These are phyloP conservation scores for Rhynchospora tenuis DNA, from an alignment of 176 grass and related monocot genomes.

Conservation along the genomic window DNA sequence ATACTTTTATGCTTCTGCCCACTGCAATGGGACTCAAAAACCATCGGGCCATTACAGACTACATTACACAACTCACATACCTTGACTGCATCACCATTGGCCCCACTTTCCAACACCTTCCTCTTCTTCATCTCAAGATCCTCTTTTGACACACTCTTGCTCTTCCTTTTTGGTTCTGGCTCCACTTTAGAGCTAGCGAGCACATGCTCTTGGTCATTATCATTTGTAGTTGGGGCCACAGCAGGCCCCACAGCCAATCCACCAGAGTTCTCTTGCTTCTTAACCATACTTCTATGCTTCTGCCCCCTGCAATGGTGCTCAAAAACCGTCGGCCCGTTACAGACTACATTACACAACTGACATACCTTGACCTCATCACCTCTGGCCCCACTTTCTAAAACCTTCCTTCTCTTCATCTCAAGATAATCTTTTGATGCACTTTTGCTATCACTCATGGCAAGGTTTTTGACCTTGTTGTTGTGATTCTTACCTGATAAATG, in stretches of 20 bases:
- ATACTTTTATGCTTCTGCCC: conserved; percentile 26
- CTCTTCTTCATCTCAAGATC: conserved; percentile 30
- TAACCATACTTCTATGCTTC: conserved; percentile 25
- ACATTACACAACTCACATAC: conserved; percentile 30
- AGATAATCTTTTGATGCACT: conserved; percentile 23
- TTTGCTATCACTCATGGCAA: not conserved
- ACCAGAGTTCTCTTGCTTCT: conserved; percentile 23
- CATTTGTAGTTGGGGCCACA: not conserved
- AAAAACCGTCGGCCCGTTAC: conserved; percentile 21
- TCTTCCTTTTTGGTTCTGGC: not conserved
- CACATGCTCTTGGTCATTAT: not conserved
- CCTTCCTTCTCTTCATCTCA: conserved; percentile 25
- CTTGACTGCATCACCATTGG: conserved; percentile 2
- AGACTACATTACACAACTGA: conserved; percentile 31
- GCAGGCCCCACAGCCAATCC: not conserved
- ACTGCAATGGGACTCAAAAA: conserved; percentile 21
- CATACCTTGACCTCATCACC: conserved; percentile 16
- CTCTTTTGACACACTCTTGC: conserved; percentile 3
- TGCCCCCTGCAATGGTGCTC: conserved; percentile 22
- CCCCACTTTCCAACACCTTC: conserved; percentile 27
- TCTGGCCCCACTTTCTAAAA: conserved; percentile 21
- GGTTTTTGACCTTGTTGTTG: conserved; percentile 20
- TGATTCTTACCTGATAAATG: conserved; percentile 35
- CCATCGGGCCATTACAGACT: conserved; percentile 25
- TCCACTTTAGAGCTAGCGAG: not conserved